These are phyloP conservation scores for Chlorociboria aeruginascens DNA, from an alignment of 495 filamentous ascomycete genomes.

Conservation along the genomic window DNA sequence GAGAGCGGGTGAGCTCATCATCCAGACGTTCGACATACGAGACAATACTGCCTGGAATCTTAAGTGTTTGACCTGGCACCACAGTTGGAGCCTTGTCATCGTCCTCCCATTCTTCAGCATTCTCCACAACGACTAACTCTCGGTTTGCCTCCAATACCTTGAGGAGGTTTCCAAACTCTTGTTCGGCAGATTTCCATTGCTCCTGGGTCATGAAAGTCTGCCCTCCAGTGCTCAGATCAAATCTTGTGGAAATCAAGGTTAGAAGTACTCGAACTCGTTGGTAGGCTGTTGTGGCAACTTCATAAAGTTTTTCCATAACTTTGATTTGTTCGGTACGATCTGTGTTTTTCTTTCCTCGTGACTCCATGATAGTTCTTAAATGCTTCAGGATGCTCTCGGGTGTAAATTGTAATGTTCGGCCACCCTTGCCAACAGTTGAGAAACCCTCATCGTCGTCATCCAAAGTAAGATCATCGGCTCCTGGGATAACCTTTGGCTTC, in stretches of 20 bases:
- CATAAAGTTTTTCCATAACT: conserved; percentile 91
- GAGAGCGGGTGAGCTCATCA: conserved; percentile 89
- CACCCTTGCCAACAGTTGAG: conserved; percentile 72
- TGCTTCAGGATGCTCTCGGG: conserved; percentile 98
- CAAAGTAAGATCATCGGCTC: conserved; percentile 29
- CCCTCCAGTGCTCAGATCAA: conserved; percentile 77
- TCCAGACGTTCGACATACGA: conserved; percentile 93
- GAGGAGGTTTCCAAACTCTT: conserved; percentile 68
- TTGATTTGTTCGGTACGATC: conserved; percentile 89
- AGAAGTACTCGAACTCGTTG: conserved; percentile 89
- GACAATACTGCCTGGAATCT: conserved; percentile 85
- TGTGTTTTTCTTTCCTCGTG: conserved; percentile 96
- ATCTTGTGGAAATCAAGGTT: conserved; percentile 84
- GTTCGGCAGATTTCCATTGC: conserved; percentile 91
- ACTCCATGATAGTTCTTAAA: conserved; percentile 83
- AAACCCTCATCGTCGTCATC: conserved; percentile 76
- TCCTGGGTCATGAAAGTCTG: conserved; percentile 85
- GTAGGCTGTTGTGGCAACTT: conserved; percentile 81
- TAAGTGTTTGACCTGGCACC: conserved; percentile 55
- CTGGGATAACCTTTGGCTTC: conserved; percentile 31
- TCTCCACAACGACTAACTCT: conserved; percentile 75
- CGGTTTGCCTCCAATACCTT: conserved; percentile 64
- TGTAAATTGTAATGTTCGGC: conserved; percentile 77
- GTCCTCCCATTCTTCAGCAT: conserved; percentile 97
- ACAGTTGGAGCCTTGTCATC: conserved; percentile 81